phyloP scores from a whole-genome alignment of 2,329 filamentous ascomycete species.

The Claviceps africana region DNA sequence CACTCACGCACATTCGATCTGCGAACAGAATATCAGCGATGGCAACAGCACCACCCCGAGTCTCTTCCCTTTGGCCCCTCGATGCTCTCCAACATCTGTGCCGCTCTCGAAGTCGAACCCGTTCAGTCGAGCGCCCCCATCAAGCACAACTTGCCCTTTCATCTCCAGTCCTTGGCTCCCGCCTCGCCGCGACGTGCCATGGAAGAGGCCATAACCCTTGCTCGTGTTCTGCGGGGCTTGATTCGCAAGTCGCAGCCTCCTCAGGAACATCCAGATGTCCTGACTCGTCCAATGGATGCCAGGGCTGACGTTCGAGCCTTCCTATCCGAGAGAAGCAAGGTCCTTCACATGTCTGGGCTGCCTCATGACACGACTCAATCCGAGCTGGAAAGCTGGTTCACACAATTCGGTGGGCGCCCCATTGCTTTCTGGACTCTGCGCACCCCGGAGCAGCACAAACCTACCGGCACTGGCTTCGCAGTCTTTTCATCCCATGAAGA shows the following conservation, averaged over 20 bases:
- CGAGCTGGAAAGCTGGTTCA: constrained; percentile 98
- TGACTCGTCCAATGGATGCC: constrained; percentile 92
- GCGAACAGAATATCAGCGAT: constrained; percentile 92
- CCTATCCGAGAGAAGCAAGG: constrained; percentile 90
- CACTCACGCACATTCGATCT: constrained; percentile 96
- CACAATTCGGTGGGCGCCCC: constrained; percentile 90
- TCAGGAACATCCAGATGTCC: constrained; percentile 85
- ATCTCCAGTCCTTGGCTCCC: constrained; percentile 87
- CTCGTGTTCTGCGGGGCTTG: constrained; percentile 79
- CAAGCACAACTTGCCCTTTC: constrained; percentile 97
- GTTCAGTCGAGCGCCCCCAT: constrained; percentile 95
- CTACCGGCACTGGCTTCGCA: constrained; percentile 95
- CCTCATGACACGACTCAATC: constrained; percentile 98
- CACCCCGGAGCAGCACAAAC: constrained; percentile 97
- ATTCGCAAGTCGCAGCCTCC: constrained; percentile 92
- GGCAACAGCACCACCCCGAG: constrained; percentile 97
- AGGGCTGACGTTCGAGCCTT: constrained; percentile 93
- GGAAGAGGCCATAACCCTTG: constrained; percentile 91
- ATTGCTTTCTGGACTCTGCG: constrained; percentile 98
- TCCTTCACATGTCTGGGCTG: constrained; percentile 92
- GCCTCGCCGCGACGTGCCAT: constrained; percentile 91
- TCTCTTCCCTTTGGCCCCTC: constrained; percentile 92
- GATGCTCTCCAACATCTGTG: constrained; percentile 93
- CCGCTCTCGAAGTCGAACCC: constrained; percentile 92
- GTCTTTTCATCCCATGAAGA: constrained; percentile 99